These are phyloP conservation scores for Pelargonium fulgidum DNA, from an alignment of 441 rosid genomes.

Conservation along the genomic window DNA sequence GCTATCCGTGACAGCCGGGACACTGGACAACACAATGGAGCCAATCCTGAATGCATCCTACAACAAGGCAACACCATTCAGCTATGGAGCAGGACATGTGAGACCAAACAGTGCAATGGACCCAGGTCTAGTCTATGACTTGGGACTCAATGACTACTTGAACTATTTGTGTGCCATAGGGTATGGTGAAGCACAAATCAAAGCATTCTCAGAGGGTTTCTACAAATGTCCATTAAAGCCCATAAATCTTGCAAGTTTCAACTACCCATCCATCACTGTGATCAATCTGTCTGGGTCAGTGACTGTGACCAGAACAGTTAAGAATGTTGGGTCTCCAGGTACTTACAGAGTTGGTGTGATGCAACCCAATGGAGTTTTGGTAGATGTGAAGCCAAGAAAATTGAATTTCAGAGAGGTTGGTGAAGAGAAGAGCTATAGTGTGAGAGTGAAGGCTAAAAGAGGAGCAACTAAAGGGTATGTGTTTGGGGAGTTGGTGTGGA, in stretches of 20 bases:
- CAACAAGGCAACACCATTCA: slow-evolving; percentile 43
- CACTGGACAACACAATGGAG: not conserved
- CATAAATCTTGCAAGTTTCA: slow-evolving; percentile 27
- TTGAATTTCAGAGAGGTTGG: slow-evolving; percentile 31
- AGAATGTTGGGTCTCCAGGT: slow-evolving; percentile 43
- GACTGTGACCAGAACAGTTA: slow-evolving; percentile 33
- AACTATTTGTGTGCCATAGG: slow-evolving; percentile 52
- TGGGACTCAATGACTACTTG: slow-evolving; percentile 38
- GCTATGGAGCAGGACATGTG: slow-evolving; percentile 56
- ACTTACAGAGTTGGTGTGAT: slow-evolving; percentile 26
- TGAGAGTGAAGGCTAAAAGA: slow-evolving; percentile 25
- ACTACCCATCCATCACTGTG: slow-evolving; percentile 59
- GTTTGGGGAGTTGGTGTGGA: slow-evolving; percentile 40
- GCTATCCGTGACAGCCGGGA: not conserved
- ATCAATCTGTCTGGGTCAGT: slow-evolving; percentile 25
- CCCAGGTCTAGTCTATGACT: slow-evolving; percentile 54
- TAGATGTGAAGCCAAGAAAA: slow-evolving; percentile 28
- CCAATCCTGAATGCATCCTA: slow-evolving; percentile 29
- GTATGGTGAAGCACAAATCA: slow-evolving; percentile 33
- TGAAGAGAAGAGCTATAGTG: slow-evolving; percentile 42
- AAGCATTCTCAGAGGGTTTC: slow-evolving; percentile 18
- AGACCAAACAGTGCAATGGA: slow-evolving; percentile 59
- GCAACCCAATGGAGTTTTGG: slow-evolving; percentile 37
- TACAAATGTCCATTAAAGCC: slow-evolving; percentile 21
- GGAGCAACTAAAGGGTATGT: slow-evolving; percentile 14